Base-by-base conservation (phyloP, 2,329 filamentous ascomycete species). In the Botrytis tulipae region DNA sequence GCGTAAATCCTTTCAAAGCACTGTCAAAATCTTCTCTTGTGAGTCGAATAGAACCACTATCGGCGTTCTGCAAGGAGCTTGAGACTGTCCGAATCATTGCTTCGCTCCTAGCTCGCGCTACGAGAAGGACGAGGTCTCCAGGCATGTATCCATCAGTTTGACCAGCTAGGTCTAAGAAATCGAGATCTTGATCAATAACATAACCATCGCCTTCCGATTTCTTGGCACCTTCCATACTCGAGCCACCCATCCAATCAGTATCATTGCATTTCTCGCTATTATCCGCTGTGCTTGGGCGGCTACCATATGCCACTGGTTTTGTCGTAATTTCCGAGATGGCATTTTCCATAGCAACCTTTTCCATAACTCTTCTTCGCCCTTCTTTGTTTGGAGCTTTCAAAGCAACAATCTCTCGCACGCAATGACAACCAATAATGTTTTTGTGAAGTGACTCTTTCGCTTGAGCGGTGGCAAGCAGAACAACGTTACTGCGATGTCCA, bases 71-170 rank as follows among this genome's bases (percentile, higher is more conserved):
- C 20, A 77, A 66, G n/a, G 82, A 82, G 0, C 84, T 79, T 0
- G 83, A 82, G 42, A 98, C 91, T 12, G 92, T 91, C 16, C 95
- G 92, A 78, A 98, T 97, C 25, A 99, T 88, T 40, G 95, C 93
- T 83, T 98, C 96, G 78, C 95, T 97, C 71, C 95, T 90, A 54
- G 96, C 95, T 74, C 96, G 89, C 18, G 93, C 91, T 29, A 97
- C 92, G 18, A 99, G 88, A 3, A 98, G 87, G 25, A 92, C 90
- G 54, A 99, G 86, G 82, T 99, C 96, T 5, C 95, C 96, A 0
- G 96, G 95, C 95, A 98, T 98, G 81, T 98, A 99, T 0, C 96
- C 96, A 80, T 99, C 96, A 0, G 95, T 98, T 78, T 95, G 92
- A 1, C 96, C 95, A 29, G 97, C 94, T 73, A 99, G 87, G 76